Conservation (phyloP, 1,284 basidiomycete genomes). For the Leccinum subrobustum region DNA sequence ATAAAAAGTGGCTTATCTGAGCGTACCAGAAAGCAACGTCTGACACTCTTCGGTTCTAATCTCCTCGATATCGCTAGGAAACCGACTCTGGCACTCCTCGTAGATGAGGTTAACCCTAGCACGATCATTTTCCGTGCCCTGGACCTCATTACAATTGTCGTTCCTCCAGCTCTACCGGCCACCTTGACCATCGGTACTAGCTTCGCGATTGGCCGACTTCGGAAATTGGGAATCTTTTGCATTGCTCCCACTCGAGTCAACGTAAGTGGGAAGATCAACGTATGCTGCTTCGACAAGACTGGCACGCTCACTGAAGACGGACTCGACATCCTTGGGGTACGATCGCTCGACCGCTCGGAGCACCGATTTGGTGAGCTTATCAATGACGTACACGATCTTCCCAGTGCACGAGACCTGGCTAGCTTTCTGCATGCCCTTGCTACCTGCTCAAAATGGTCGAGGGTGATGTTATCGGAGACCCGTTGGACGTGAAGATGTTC, state of each 20-base stretch:
- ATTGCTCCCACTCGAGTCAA: constrained; percentile 97
- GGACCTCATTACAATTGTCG: constrained; percentile 97
- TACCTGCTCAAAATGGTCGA: constrained; percentile 95
- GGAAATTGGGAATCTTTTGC: constrained; percentile 91
- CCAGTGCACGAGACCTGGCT: constrained; percentile 70
- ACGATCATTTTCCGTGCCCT: constrained; percentile 92
- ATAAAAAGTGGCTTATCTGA: constrained; percentile 66
- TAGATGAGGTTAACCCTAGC: constrained; percentile 28
- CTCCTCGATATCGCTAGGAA: constrained; percentile 71
- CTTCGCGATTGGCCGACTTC: constrained; percentile 89
- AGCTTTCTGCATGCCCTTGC: constrained; percentile 91
- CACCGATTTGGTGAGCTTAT: constrained; percentile 91
- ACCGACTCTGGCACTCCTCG: no score
- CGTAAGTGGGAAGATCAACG: constrained; percentile 94
- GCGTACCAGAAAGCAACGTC: constrained; percentile 61
- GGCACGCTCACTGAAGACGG: constrained; percentile 99
- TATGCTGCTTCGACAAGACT: constrained; percentile 99
- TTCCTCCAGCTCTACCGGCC: constrained; percentile 96
- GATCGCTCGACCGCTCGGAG: constrained; percentile 72
- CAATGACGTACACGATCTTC: constrained; percentile 85
- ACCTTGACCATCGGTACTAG: constrained; percentile 98
- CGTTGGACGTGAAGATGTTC: constrained; percentile 97
- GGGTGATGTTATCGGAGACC: constrained; percentile 90
- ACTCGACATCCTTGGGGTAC: constrained; percentile 92
- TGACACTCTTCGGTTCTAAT: constrained; percentile 82